phyloP scores from a whole-genome alignment of 371 early-diverging fungal species.

The Dichotomocladium elegans region DNA sequence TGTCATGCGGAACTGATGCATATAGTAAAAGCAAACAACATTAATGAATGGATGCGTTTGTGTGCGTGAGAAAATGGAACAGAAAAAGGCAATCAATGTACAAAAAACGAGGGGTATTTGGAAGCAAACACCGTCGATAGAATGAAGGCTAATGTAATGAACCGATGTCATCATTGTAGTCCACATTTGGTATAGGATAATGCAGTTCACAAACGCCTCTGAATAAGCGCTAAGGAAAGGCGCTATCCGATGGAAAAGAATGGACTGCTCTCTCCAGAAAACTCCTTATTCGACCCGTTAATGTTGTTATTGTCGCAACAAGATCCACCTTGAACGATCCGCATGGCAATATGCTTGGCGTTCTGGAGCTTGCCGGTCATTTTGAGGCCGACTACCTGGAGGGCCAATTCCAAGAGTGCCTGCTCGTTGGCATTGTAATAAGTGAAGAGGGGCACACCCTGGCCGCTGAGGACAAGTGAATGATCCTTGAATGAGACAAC shows the following conservation, averaged over 20 bases:
- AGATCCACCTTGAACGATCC: slow-evolving; percentile 66
- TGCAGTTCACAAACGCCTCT: no score
- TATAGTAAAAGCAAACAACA: no score
- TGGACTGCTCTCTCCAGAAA: neutral
- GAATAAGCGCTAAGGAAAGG: no score
- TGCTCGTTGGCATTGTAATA: slow-evolving; percentile 75
- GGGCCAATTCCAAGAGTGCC: slow-evolving; percentile 75
- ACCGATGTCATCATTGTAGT: no score
- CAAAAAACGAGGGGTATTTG: no score
- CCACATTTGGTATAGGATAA: neutral
- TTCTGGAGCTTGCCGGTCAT: slow-evolving; percentile 73
- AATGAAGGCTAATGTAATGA: no score
- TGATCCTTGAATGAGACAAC: slow-evolving; percentile 63
- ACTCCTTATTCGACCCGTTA: slow-evolving; percentile 1
- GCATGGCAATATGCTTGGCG: slow-evolving; percentile 66
- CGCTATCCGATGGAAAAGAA: no score
- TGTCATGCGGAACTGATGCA: no score
- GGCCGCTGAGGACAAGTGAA: slow-evolving; percentile 33
- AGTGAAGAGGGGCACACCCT: slow-evolving; percentile 54
- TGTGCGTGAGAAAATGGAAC: no score
- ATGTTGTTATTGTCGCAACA: neutral
- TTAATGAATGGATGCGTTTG: no score
- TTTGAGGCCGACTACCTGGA: slow-evolving; percentile 80
- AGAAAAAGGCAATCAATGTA: no score
- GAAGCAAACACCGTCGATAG: no score